phyloP scores from a whole-genome alignment of 192 early-diverging fungal genomes.

The Coemansia sp. region DNA sequence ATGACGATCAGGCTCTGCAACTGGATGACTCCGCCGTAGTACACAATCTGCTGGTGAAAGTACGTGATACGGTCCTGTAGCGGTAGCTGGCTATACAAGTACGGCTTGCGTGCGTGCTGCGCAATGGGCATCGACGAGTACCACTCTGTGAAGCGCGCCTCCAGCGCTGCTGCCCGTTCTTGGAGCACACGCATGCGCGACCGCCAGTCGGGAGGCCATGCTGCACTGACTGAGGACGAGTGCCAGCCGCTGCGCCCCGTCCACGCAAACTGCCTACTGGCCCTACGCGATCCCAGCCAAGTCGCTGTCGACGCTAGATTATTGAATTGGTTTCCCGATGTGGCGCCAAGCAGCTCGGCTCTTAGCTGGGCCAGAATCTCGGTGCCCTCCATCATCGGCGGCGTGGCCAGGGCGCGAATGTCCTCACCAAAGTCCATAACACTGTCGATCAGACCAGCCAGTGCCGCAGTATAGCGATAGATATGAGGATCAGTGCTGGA shows the following conservation, averaged over 20 bases:
- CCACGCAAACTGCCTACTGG: constrained; percentile 12
- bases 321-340: neutral
- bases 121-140: constrained; percentile 44
- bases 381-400: constrained; percentile 38
- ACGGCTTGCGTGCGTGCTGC: constrained; percentile 33
- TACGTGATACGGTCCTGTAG: constrained; percentile 48
- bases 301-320: constrained; percentile 18
- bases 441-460: constrained; percentile 43
- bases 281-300: constrained; percentile 35
- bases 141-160: constrained; percentile 41
- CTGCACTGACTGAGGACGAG: constrained; percentile 16
- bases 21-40: constrained; percentile 49
- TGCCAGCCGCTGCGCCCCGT: constrained; percentile 21
- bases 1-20: constrained; percentile 42
- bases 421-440: constrained; percentile 44
- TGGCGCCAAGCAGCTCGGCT: constrained; percentile 12
- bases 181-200: constrained; percentile 49
- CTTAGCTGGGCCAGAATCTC: constrained; percentile 38
- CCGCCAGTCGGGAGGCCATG: constrained; percentile 52
- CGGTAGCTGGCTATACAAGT: constrained; percentile 43
- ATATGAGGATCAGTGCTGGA: constrained; percentile 33
- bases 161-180: constrained; percentile 31
- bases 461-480: constrained; percentile 30
- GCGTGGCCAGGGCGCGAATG: constrained; percentile 34
- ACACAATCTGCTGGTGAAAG: constrained; percentile 48